These are phyloP conservation scores for Saccharomycopsis hybrid DNA, from an alignment of 1,139 yeast genomes.

Conservation along the genomic window DNA sequence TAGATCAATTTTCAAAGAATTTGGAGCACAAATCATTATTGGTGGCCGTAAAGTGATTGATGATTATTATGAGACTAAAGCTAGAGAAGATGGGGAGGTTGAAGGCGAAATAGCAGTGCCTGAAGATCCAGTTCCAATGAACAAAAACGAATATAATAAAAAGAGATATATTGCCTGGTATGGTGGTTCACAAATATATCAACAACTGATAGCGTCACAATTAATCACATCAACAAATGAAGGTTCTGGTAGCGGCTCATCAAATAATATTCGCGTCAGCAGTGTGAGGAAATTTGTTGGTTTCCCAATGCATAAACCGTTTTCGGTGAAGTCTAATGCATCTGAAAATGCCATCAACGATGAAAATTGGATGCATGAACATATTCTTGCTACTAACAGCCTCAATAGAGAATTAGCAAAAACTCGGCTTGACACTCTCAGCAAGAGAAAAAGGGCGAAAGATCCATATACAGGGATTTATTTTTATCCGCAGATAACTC, in stretches of 20 bases:
- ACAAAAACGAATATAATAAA: constrained; percentile 36
- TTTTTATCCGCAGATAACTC: constrained; percentile 70
- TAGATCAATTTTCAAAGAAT: constrained; percentile 81
- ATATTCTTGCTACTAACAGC: constrained; percentile 2
- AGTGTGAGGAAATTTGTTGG: constrained; percentile 45
- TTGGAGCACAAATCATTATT: constrained; percentile 78
- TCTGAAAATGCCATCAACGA: constrained; percentile 13
- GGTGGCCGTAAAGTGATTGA: constrained; percentile 80
- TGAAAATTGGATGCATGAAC: constrained; percentile 20
- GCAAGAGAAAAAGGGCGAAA: constrained; percentile 31
- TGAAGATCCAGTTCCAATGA: constrained; percentile 34
- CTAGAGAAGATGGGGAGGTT: constrained; percentile 56
- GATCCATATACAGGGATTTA: constrained; percentile 80
- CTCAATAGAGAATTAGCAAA: constrained; percentile 27
- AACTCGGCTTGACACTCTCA: constrained; percentile 1
- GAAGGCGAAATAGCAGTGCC: constrained; percentile 83
- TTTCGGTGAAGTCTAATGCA: constrained; percentile 30
- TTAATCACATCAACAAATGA: constrained; percentile 7
- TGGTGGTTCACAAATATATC: constrained; percentile 32
- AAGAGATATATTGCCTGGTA: constrained; percentile 24
- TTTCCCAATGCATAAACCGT: constrained; percentile 51
- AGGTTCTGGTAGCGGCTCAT: constrained; percentile 1
- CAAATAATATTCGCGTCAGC: not conserved
- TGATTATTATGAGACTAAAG: constrained; percentile 80
- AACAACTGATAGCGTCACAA: constrained; percentile 21